Evolutionary conservation across 2,329 filamentous ascomycete species (phyloP), one percentile per base, ranked within the genome.

Genomic region (Alternaria brassicicola): DNA sequence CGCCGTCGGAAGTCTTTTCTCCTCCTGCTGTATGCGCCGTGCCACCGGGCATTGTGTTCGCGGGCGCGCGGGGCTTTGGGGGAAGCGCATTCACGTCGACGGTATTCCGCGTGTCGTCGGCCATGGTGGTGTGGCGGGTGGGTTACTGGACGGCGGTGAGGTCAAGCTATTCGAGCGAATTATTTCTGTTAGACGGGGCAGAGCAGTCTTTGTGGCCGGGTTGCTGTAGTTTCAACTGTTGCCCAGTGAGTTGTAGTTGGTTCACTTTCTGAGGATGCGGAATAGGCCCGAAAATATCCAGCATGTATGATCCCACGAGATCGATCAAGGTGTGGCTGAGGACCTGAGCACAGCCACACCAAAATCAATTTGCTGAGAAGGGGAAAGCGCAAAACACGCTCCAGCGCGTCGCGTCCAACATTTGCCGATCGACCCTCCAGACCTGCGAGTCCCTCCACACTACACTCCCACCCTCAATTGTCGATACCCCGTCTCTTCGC

Each of bases 21-120:
- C 83, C 90, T 79, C 81, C 90, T 9, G 84, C 83, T 78, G 81
- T 89, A 80, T 86, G 83, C 62, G 82, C 81, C 13, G 81, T 83
- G 17, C 84, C 84, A 55, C 84, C 84, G 1, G 86, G 81, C 74
- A 88, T 73, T 42, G 69, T 63, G 50, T 76, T 76, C 52, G 76
- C 72, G 21, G 72, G 75, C 21, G 61, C 65, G 42, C 61, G 70
- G 21, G 68, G 66, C n/a, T 55, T 62, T 23, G 65, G 59, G 10
- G 61, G 61, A 42, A 57, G 55, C 59, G 63, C 55, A 51, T 65
- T 62, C 43, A 64, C 50, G 55, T 65, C 63, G 26, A 64, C 56
- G 43, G 64, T 51, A 55, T 80, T 71, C 71, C 78, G 71, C 54
- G 79, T 79, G 62, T 81, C 79, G 76, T 81, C 79, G 47, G 80